Percentiles rank a stretch among this genome's conserved stretches.
Evolutionary conservation across 2,329 filamentous ascomycete genomes (phyloP).

Genomic region (Huntiella bhutanensis): DNA sequence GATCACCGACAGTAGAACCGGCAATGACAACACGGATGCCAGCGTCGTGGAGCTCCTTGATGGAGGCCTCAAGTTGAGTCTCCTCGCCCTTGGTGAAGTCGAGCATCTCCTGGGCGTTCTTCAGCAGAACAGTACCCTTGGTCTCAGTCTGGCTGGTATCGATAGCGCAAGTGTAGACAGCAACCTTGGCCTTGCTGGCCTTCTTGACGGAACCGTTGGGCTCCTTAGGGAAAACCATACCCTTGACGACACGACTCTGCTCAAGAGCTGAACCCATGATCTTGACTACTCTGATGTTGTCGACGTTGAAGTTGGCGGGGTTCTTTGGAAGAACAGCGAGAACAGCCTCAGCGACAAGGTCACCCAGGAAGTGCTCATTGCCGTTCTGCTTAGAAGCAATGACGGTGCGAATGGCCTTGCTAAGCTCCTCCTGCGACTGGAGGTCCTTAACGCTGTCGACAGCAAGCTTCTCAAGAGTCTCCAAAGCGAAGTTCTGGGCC

Average conservation of each 20-base stretch:
- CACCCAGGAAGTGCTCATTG: conserved; percentile 71
- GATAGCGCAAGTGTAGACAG: conserved; percentile 88
- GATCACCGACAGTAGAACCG: conserved; percentile 82
- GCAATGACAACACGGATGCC: conserved; percentile 83
- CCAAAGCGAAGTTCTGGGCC: conserved; percentile 73
- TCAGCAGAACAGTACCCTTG: conserved; percentile 89
- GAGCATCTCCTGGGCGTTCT: conserved; percentile 97
- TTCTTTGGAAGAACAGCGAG: conserved; percentile 91
- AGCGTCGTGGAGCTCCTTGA: conserved; percentile 93
- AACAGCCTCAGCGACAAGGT: conserved; percentile 68
- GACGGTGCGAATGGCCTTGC: conserved; percentile 89
- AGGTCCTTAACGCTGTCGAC: conserved; percentile 84
- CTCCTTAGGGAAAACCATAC: conserved; percentile 95
- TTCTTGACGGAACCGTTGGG: conserved; percentile 89
- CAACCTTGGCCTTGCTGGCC: conserved; percentile 82
- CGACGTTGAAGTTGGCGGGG: conserved; percentile 89
- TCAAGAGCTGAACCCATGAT: conserved; percentile 96
- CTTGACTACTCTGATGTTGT: conserved; percentile 97
- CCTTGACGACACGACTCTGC: conserved; percentile 85
- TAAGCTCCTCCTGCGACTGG: conserved; percentile 60
- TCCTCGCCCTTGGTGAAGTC: conserved; percentile 98
- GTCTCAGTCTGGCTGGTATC: conserved; percentile 95
- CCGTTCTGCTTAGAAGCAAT: conserved; percentile 94
- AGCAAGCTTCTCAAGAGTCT: conserved; percentile 68
- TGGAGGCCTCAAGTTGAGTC: conserved; percentile 65